These are phyloP conservation scores for Alectoria sarmentosa DNA, from an alignment of 495 filamentous ascomycete species.

Conservation along the genomic window DNA sequence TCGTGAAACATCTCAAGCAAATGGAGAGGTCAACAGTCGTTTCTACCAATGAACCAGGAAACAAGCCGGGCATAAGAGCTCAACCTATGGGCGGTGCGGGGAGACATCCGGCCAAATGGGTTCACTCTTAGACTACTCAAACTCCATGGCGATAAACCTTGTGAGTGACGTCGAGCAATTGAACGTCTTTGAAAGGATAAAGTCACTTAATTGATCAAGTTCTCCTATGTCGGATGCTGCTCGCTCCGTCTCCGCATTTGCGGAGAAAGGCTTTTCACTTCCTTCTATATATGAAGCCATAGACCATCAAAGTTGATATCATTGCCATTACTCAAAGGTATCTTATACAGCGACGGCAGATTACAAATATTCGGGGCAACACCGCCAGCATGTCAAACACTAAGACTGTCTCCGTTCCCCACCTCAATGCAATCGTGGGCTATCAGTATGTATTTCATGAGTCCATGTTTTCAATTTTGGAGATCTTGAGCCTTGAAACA, in stretches of 20 bases:
- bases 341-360: not conserved
- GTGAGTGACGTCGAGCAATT: not conserved
- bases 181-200: not conserved
- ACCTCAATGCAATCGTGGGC: constrained; percentile 33
- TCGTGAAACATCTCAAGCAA: no score
- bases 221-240: not conserved
- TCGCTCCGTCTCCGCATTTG: constrained; percentile 13
- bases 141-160: no score
- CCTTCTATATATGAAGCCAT: not conserved
- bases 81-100: not conserved
- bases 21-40: no score
- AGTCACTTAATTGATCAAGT: not conserved
- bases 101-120: not conserved
- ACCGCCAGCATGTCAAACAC: constrained; percentile 20
- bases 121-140: not conserved
- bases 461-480: not conserved
- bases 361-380: not conserved
- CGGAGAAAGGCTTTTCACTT: not conserved
- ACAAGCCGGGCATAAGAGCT: not conserved
- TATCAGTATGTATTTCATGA: constrained; percentile 27
- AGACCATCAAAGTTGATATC: not conserved
- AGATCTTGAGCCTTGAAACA: constrained; percentile 9
- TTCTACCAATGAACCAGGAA: no score
- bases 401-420: constrained; percentile 32
- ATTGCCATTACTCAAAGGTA: not conserved